These are phyloP conservation scores for Raffaelea ambrosiae DNA, from an alignment of 2,329 filamentous ascomycete species.

Conservation along the genomic window DNA sequence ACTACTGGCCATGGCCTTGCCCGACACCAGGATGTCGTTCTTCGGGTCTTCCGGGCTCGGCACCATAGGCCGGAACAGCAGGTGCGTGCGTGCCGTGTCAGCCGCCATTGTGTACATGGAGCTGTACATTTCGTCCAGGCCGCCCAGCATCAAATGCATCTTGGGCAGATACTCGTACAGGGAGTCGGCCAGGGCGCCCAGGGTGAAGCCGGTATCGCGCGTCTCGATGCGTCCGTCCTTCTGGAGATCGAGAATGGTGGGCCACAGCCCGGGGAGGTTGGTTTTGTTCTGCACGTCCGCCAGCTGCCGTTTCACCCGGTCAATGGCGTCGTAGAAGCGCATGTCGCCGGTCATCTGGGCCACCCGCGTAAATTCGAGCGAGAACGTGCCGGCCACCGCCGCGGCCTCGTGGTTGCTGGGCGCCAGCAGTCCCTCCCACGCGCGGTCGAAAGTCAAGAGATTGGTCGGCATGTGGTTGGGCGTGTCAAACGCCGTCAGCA, in stretches of 20 bases:
- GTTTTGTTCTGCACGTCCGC: constrained; percentile 60
- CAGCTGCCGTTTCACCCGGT: constrained; percentile 64
- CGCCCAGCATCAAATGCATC: constrained; percentile 58
- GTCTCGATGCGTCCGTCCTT: constrained; percentile 27
- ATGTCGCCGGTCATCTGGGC: constrained; percentile 59
- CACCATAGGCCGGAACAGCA: constrained; percentile 64
- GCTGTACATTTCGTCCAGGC: constrained; percentile 51
- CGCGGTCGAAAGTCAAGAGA: constrained; percentile 45
- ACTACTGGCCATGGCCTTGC: constrained; percentile 21
- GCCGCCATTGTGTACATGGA: constrained; percentile 55
- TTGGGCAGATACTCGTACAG: constrained; percentile 54
- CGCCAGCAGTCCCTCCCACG: constrained; percentile 23
- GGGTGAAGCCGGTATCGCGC: constrained; percentile 31
- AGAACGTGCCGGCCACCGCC: constrained; percentile 47
- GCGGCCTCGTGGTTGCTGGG: constrained; percentile 27
- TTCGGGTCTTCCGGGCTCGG: constrained; percentile 22
- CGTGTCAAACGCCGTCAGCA: constrained; percentile 80
- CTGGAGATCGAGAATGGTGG: constrained; percentile 51
- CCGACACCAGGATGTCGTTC: constrained; percentile 55
- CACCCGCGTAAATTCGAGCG: constrained; percentile 62
- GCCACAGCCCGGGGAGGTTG: constrained; percentile 70
- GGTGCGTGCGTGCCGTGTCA: constrained; percentile 48
- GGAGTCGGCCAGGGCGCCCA: constrained; percentile 47
- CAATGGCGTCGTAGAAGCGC: constrained; percentile 69
- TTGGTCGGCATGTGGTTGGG: constrained; percentile 59